Conservation (phyloP, 2,329 filamentous ascomycete species). For the Rhexocercosporidium sp. region DNA sequence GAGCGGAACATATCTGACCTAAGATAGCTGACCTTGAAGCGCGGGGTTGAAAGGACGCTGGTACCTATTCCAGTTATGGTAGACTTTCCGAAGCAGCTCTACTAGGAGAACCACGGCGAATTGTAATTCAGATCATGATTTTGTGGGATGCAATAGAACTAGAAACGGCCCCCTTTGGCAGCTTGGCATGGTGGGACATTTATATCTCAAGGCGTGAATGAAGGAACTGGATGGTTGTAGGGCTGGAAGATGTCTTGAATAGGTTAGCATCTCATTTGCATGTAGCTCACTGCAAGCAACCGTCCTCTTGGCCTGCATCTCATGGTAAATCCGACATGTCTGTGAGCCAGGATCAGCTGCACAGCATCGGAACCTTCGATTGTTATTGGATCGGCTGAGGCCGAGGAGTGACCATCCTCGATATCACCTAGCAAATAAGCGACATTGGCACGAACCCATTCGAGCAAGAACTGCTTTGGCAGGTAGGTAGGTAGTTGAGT, state of each 20-base stretch:
- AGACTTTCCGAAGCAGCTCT: neutral
- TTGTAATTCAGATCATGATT: neutral
- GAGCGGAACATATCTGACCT: neutral
- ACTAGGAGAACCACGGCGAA: neutral
- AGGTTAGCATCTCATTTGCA: neutral
- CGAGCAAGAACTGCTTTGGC: too few relatives aligned
- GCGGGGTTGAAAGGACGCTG: neutral
- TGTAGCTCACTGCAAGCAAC: neutral
- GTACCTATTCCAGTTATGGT: neutral
- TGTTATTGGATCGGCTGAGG: neutral
- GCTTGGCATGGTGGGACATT: neutral
- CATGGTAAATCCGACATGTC: slow-evolving; percentile 2
- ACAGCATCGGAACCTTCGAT: neutral
- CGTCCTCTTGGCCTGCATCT: slow-evolving; percentile 5
- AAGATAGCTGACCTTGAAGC: neutral
- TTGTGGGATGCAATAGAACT: neutral
- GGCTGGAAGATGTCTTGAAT: neutral
- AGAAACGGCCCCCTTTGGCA: neutral
- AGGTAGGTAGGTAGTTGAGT: neutral
- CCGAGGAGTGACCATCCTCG: neutral
- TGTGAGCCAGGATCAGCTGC: neutral
- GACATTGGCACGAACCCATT: neutral
- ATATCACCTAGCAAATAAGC: neutral
- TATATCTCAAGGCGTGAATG: neutral
- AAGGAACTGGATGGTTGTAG: neutral